Percentiles rank a stretch among this genome's conserved stretches.
Conservation (phyloP, 352 stramenopile genomes). For the Pseudoperonospora humuli region DNA sequence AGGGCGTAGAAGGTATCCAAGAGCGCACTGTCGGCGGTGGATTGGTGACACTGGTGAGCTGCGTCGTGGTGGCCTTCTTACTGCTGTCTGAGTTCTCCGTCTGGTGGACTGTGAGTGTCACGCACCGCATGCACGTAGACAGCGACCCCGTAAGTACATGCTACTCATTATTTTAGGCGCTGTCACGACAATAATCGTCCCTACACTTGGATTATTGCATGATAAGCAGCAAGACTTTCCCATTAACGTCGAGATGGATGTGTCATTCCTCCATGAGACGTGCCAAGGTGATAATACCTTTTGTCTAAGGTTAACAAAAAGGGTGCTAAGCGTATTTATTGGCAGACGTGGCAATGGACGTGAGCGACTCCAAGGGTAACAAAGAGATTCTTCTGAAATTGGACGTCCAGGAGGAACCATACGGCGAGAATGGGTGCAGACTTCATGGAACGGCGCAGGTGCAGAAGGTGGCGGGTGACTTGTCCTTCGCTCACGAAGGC, state of each 20-base stretch:
- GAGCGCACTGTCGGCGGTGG: constrained; percentile 79
- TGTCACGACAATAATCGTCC: constrained; percentile 1
- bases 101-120: constrained; percentile 79
- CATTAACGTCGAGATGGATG: constrained; percentile 75
- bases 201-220: constrained; percentile 2
- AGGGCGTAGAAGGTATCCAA: constrained; percentile 86
- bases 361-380: constrained; percentile 80
- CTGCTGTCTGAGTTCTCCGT: constrained; percentile 79
- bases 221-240: constrained; percentile 69
- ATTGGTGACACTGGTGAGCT: constrained; percentile 78
- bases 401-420: constrained; percentile 52
- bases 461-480: constrained; percentile 75
- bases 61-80: constrained; percentile 58
- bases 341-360: constrained; percentile 71
- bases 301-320: neutral
- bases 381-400: constrained; percentile 73
- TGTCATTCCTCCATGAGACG: constrained; percentile 73
- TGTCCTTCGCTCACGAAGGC: constrained; percentile 81
- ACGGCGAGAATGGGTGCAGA: constrained; percentile 65
- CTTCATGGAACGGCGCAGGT: constrained; percentile 60
- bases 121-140: constrained; percentile 86
- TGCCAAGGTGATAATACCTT: constrained; percentile 41
- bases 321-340: constrained; percentile 3
- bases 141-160: constrained; percentile 54
- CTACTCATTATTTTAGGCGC: too few relatives aligned